phyloP scores from a whole-genome alignment of 1,139 yeast genomes.

The Zygosaccharomyces sapae region DNA sequence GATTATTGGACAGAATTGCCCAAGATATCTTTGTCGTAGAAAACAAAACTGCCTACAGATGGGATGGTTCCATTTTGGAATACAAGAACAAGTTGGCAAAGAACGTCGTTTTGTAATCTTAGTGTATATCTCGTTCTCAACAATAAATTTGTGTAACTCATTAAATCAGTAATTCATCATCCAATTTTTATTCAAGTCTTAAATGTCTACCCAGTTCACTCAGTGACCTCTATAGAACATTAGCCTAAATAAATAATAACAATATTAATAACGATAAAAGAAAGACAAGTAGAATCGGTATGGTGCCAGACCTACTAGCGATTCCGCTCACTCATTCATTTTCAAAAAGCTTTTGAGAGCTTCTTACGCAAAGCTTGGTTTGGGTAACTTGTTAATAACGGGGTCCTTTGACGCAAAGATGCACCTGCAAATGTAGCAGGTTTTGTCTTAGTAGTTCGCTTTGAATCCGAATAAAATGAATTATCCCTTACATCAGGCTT shows the following conservation, averaged over 20 bases:
- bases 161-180: background rate
- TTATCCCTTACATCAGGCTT: background rate
- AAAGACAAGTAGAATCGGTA: slow-evolving; percentile 3
- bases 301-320: slow-evolving; percentile 4
- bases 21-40: slow-evolving; percentile 96
- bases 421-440: slow-evolving; percentile 34
- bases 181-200: background rate
- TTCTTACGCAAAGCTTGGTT: slow-evolving; percentile 29
- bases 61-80: slow-evolving; percentile 88
- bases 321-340: too few species aligned
- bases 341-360: too few species aligned
- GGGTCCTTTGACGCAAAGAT: slow-evolving; percentile 35
- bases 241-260: background rate
- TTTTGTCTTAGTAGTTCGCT: slow-evolving; percentile 6
- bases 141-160: background rate
- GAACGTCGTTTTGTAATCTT: slow-evolving; percentile 63
- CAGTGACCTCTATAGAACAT: slow-evolving; percentile 1
- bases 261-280: slow-evolving; percentile 1
- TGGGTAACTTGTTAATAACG: slow-evolving; percentile 27
- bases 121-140: background rate
- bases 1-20: slow-evolving; percentile 94
- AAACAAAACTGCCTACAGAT: slow-evolving; percentile 88
- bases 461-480: slow-evolving; percentile 1
- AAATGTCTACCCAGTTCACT: background rate
- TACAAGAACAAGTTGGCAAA: slow-evolving; percentile 92